A percentile compares a stretch with the other conserved stretches of the same genome.
Conservation (phyloP, 1,284 basidiomycete species). For the Dichomitus squalens region DNA sequence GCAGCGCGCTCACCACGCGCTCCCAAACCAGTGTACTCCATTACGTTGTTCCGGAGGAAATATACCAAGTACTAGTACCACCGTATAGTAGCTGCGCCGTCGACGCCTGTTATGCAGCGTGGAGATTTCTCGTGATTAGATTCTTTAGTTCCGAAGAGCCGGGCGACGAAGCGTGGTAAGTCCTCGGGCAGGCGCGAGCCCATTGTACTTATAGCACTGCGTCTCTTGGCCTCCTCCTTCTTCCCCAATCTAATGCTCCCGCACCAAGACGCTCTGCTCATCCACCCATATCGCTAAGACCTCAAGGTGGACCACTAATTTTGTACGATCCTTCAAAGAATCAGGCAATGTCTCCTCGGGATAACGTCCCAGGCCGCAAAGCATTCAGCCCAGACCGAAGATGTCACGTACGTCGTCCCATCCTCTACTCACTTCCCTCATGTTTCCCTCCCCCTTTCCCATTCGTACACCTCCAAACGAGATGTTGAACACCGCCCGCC, state of each 20-base stretch:
- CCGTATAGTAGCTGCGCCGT: too few species aligned
- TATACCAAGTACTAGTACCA: too few species aligned
- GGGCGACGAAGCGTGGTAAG: too few species aligned
- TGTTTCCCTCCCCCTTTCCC: neutral
- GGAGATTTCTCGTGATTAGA: too few species aligned
- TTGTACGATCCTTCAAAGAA: neutral
- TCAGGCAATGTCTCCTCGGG: slow-evolving; percentile 5
- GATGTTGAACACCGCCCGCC: slow-evolving; percentile 3
- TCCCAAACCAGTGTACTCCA: too few species aligned
- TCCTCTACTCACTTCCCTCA: neutral
- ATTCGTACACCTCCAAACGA: neutral
- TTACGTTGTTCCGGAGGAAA: too few species aligned
- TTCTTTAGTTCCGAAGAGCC: too few species aligned
- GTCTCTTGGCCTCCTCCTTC: neutral
- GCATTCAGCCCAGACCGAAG: slow-evolving; percentile 18
- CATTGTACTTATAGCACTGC: too few species aligned
- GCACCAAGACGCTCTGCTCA: neutral
- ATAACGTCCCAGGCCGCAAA: slow-evolving; percentile 15
- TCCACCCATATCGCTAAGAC: neutral
- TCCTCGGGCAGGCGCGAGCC: too few species aligned
- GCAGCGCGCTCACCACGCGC: too few species aligned
- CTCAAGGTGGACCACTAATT: neutral
- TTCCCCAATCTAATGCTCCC: neutral
- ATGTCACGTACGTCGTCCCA: slow-evolving; percentile 19
- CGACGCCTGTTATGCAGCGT: too few species aligned